Percentiles rank a stretch among this genome's conserved stretches.
Conservation (phyloP, 2,329 filamentous ascomycete species). For the Aquanectria penicillioides region DNA sequence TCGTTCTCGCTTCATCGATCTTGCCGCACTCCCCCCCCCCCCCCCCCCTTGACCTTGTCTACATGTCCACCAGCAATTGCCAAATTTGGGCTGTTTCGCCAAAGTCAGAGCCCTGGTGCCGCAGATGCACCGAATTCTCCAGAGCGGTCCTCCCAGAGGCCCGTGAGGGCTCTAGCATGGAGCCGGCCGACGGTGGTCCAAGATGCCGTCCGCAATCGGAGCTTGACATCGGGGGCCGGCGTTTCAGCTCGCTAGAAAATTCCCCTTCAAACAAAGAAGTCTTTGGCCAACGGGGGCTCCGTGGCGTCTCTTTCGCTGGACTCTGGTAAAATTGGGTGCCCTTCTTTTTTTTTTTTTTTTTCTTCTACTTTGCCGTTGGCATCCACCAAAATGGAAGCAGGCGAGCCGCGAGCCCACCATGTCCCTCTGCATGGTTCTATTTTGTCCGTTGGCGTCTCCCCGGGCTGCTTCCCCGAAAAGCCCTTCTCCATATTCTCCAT, state of each 20-base stretch:
- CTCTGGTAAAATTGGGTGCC: too few relatives aligned
- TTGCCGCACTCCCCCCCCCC: background rate
- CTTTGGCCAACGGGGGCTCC: background rate
- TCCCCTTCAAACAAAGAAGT: background rate
- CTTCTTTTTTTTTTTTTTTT: too few relatives aligned
- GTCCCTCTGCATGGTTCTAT: background rate
- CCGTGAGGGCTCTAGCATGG: background rate
- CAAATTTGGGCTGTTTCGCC: background rate
- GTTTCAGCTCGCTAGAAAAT: slow-evolving; percentile 11
- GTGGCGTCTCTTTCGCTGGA: background rate
- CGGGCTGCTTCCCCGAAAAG: slow-evolving; percentile 15
- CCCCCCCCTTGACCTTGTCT: background rate
- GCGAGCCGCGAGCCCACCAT: background rate
- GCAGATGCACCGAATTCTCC: background rate
- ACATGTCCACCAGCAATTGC: background rate
- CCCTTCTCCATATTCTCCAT: background rate
- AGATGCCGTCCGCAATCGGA: slow-evolving; percentile 15
- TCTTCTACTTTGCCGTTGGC: slow-evolving; percentile 2
- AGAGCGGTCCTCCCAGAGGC: background rate
- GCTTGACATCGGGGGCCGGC: background rate
- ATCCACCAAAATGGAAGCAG: background rate
- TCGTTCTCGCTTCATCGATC: background rate
- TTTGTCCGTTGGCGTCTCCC: background rate
- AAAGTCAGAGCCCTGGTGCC: background rate
- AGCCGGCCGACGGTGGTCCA: background rate